These are phyloP conservation scores for Fusarium musae DNA, from an alignment of 2,329 filamentous ascomycete species.

Conservation along the genomic window DNA sequence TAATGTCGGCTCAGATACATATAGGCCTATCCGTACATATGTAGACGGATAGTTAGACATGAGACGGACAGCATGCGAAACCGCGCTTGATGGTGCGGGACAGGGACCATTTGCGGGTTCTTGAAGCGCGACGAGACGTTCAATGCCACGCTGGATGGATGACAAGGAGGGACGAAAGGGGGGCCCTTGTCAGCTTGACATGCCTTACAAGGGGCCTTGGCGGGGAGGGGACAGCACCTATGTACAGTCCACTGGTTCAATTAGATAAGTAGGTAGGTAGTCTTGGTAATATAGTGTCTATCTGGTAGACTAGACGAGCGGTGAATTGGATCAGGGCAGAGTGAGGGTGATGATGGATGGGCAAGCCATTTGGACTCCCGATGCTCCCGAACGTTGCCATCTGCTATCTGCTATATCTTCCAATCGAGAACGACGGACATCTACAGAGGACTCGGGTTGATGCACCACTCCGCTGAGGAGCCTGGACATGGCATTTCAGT, in stretches of 20 bases:
- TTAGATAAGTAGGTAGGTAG: not conserved
- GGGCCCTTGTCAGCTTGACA: slow-evolving; percentile 9
- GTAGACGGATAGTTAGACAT: slow-evolving; percentile 17
- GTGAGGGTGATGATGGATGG: not conserved
- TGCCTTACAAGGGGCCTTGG: slow-evolving; percentile 29
- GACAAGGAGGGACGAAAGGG: slow-evolving; percentile 42
- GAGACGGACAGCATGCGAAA: slow-evolving; percentile 39
- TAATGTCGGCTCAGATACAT: slow-evolving; percentile 40
- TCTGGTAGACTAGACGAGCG: slow-evolving; percentile 32
- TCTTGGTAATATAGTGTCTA: not conserved
- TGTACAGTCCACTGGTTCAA: not conserved
- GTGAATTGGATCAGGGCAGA: slow-evolving; percentile 25
- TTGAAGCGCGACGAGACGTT: slow-evolving; percentile 40
- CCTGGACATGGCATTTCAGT: slow-evolving; percentile 37
- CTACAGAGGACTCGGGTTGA: not conserved
- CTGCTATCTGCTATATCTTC: slow-evolving; percentile 31
- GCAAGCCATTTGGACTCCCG: slow-evolving; percentile 4
- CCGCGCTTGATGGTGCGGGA: slow-evolving; percentile 40
- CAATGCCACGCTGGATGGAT: slow-evolving; percentile 42
- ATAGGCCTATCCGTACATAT: not conserved
- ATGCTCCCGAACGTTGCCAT: slow-evolving; percentile 7
- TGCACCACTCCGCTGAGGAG: slow-evolving; percentile 14
- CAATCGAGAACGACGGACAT: slow-evolving; percentile 5
- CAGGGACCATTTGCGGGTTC: slow-evolving; percentile 35
- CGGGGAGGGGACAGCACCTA: slow-evolving; percentile 18